Evolutionary conservation across 2,329 filamentous ascomycete genomes (phyloP).

Genomic region (Nannizziopsis barbatae): DNA sequence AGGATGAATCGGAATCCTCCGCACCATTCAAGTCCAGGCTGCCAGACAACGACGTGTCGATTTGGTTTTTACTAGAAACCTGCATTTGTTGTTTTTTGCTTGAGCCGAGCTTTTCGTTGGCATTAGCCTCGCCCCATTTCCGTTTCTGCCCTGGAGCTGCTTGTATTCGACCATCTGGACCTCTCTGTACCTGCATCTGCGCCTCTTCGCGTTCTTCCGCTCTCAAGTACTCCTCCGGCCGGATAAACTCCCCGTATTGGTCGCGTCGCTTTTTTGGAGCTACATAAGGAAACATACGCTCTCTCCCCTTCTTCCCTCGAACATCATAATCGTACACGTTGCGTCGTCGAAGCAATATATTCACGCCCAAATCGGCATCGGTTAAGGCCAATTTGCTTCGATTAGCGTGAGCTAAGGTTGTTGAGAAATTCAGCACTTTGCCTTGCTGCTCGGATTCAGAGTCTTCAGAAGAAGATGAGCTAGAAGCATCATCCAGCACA

Average conservation of each 20-base stretch:
- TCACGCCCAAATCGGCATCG: conserved; percentile 85
- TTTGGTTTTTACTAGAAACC: conserved; percentile 21
- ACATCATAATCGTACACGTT: conserved; percentile 91
- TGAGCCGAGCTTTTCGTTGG: conserved; percentile 32
- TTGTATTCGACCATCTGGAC: conserved; percentile 43
- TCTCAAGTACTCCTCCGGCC: conserved; percentile 83
- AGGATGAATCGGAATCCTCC: conserved; percentile 45
- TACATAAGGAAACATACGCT: conserved; percentile 82
- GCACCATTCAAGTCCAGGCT: conserved; percentile 28
- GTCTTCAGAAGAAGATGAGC: conserved; percentile 78
- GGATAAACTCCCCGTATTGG: conserved; percentile 88
- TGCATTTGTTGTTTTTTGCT: conserved; percentile 51
- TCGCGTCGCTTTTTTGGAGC: conserved; percentile 68
- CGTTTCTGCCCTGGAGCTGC: conserved; percentile 77
- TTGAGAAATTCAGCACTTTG: conserved; percentile 78
- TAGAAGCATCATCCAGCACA: conserved; percentile 61
- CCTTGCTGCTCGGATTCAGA: conserved; percentile 85
- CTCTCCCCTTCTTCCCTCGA: conserved; percentile 77
- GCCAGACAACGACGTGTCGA: conserved; percentile 36
- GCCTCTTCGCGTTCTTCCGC: conserved; percentile 80
- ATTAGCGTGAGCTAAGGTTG: conserved; percentile 69
- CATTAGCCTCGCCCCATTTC: conserved; percentile 69
- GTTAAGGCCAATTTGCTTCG: conserved; percentile 76
- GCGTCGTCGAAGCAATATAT: conserved; percentile 76
- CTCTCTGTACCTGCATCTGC: conserved; percentile 52